Base-by-base conservation (phyloP, 352 stramenopile species). In the Phytopythium ostracodes region DNA sequence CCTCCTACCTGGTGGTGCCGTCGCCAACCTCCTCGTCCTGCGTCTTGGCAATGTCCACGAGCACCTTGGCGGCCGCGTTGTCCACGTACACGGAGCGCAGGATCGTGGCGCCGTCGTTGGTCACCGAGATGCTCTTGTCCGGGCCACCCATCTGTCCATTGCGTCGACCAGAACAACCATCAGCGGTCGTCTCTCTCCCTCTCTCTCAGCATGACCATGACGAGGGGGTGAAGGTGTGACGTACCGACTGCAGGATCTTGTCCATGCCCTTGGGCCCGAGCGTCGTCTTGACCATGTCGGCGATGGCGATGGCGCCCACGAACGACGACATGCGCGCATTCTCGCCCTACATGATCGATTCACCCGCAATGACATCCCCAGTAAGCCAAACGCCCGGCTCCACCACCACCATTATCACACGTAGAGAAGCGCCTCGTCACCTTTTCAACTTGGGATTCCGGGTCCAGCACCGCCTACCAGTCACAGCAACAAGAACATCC, bases 181-280 rank as follows among this genome's bases (percentile, higher is more conserved):
- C 22, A 56, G 14, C 60, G 44, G 25, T n/a, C n/a, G n/a, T n/a
- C n/a, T n/a, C n/a, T n/a, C n/a, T n/a, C n/a, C n/a, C n/a, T n/a
- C n/a, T n/a, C n/a, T n/a, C n/a, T n/a, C n/a, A n/a, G n/a, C n/a
- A n/a, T n/a, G n/a, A n/a, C n/a, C n/a, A n/a, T n/a, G n/a, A n/a
- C n/a, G n/a, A n/a, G 15, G 31, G 27, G 15, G 20, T 33, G 31
- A 31, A 2, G 17, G 70, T 71, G 61, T 43, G 22, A 1, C 47
- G 47, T 31, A 98, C 86, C 14, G 84, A 96, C 82, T 99, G 97
- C 56, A 99, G 79, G 70, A 99, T 99, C 76, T 99, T 99, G 82
- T 99, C 97, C 97, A 99, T 99, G 31, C 98, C 98, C 76, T 99
- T 99, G n/a, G 98, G 98, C 18, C 98, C 98, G 14, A 99, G 81